Conservation (phyloP, 1,284 basidiomycete species). For the Pseudomicrostroma phylloplanum region DNA sequence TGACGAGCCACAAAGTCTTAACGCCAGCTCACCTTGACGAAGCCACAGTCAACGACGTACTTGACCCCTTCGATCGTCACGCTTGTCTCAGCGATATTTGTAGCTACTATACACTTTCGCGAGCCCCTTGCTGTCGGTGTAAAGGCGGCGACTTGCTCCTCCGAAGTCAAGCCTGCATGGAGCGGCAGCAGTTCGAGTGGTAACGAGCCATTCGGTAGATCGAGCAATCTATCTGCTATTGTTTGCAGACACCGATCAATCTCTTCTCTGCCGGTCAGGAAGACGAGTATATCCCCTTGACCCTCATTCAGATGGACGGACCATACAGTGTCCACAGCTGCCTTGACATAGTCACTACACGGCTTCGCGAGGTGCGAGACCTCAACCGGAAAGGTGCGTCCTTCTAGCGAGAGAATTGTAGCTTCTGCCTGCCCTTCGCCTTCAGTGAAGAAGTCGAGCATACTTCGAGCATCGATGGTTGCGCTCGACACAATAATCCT, state of each 20-base stretch:
- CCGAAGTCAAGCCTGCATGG: constrained; percentile 76
- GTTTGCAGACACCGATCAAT: constrained; percentile 72
- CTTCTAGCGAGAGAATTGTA: constrained; percentile 51
- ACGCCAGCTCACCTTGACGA: constrained; percentile 68
- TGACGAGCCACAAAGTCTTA: constrained; percentile 16
- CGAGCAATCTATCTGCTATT: constrained; percentile 68
- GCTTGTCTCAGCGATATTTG: constrained; percentile 95
- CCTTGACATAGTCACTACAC: constrained; percentile 47
- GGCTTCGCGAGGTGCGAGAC: constrained; percentile 50
- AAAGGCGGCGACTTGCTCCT: constrained; percentile 81
- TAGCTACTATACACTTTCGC: constrained; percentile 85
- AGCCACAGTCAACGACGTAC: constrained; percentile 90
- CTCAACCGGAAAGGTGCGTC: constrained; percentile 51
- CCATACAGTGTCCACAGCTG: constrained; percentile 51
- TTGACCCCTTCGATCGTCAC: constrained; percentile 92
- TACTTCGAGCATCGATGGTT: constrained; percentile 81
- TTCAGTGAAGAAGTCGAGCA: constrained; percentile 76
- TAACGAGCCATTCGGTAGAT: constrained; percentile 58
- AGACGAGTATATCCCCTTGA: constrained; percentile 54
- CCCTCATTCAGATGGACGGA: constrained; percentile 56
- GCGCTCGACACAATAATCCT: constrained; percentile 89
- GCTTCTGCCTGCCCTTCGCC: constrained; percentile 28
- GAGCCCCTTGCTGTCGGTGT: constrained; percentile 65
- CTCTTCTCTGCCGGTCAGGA: constrained; percentile 52
- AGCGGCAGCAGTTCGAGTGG: constrained; percentile 63